Conservation (phyloP, 1,284 basidiomycete species). For the Heterobasidion occidentale region DNA sequence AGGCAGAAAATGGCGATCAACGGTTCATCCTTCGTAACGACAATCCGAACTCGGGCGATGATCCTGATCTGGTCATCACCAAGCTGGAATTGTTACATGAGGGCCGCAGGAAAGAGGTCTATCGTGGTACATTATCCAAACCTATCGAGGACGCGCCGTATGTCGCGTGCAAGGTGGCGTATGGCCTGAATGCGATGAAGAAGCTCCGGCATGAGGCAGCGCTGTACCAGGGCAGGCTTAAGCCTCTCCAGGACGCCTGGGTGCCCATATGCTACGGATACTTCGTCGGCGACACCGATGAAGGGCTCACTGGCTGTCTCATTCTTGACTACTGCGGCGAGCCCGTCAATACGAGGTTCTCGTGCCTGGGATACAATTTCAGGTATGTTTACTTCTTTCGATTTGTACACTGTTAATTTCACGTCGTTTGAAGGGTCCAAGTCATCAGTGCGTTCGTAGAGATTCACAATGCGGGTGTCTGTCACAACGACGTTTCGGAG, state of each 20-base stretch:
- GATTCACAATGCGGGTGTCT: not conserved
- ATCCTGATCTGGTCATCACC: too few relatives aligned
- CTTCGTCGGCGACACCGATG: not conserved
- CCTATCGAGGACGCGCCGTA: not conserved
- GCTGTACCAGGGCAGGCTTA: not conserved
- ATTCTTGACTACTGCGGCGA: not conserved
- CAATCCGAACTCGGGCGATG: too few relatives aligned
- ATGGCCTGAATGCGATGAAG: not conserved
- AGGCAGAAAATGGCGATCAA: too few relatives aligned
- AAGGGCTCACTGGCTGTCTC: not conserved
- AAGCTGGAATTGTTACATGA: too few relatives aligned
- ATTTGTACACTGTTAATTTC: not conserved
- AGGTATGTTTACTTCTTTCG: not conserved
- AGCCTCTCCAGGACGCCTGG: not conserved
- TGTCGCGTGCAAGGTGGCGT: not conserved
- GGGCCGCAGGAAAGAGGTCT: not conserved
- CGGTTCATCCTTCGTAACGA: too few relatives aligned
- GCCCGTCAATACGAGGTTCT: not conserved
- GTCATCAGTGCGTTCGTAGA: not conserved
- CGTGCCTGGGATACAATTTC: not conserved
- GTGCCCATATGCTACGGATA: not conserved
- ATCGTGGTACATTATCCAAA: not conserved
- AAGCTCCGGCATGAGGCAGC: not conserved
- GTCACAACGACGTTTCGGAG: not conserved
- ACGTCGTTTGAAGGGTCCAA: not conserved